Evolutionary conservation across 1,284 basidiomycete species (phyloP).

Genomic region (Sporisorium reilianum): DNA sequence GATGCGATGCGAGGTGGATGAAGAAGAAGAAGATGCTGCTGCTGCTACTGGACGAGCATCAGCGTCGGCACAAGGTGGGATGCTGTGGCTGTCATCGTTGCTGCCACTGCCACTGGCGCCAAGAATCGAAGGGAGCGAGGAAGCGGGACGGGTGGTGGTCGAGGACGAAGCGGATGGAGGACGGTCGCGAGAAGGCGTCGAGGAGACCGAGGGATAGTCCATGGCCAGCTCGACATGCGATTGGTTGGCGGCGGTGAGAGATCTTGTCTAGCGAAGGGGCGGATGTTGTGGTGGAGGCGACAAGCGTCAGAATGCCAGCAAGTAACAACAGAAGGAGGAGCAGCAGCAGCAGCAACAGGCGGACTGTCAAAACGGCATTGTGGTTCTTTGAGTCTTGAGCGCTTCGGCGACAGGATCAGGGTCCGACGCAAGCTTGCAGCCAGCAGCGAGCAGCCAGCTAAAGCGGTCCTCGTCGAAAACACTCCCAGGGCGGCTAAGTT

Average conservation of each 20-base stretch:
- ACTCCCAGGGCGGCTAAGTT: not conserved
- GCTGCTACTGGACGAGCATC: not conserved
- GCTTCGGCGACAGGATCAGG: constrained; percentile 37
- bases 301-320: constrained; percentile 11
- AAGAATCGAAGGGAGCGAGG: constrained; percentile 9
- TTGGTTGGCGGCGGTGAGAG: too few relatives aligned
- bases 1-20: not conserved
- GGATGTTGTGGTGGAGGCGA: constrained; percentile 7
- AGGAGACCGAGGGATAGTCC: constrained; percentile 15
- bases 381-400: constrained; percentile 7
- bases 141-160: constrained; percentile 20
- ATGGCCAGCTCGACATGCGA: constrained; percentile 13
- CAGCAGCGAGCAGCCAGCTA: not conserved
- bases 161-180: constrained; percentile 20
- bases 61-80: not conserved
- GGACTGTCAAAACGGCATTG: constrained; percentile 2
- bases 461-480: too few relatives aligned
- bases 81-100: not conserved
- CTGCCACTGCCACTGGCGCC: constrained; percentile 17
- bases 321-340: not conserved
- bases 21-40: not conserved
- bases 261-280: not conserved
- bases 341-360: not conserved
- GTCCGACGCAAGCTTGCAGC: constrained; percentile 36
- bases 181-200: constrained; percentile 13